Conservation (phyloP, 2,329 filamentous ascomycete species). For the Sarocladium kiliense region DNA sequence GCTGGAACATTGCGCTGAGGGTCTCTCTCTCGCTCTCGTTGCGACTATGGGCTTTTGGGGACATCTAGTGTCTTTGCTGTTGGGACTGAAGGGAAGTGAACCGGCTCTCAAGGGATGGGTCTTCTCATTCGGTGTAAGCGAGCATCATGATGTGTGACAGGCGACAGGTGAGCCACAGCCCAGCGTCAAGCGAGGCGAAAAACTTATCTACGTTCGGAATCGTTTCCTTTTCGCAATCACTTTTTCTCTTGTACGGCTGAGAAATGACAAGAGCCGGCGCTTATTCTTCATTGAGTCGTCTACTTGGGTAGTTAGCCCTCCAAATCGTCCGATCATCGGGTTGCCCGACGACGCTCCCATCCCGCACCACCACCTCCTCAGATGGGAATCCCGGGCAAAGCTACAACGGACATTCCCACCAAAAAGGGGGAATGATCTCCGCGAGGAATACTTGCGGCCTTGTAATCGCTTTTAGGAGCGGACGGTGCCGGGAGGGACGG, state of each 20-base stretch:
- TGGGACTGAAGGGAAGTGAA: neutral
- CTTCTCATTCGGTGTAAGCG: no score
- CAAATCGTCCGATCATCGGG: neutral
- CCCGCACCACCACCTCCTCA: no score
- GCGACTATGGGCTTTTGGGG: neutral
- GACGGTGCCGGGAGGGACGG: slow-evolving; percentile 6
- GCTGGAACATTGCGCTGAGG: neutral
- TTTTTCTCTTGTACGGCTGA: neutral
- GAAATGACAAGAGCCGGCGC: no score
- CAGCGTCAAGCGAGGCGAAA: neutral
- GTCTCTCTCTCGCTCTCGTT: neutral
- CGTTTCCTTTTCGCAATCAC: neutral
- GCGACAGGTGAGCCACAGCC: neutral
- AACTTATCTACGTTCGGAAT: neutral
- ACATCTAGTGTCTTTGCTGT: neutral
- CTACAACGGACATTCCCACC: neutral
- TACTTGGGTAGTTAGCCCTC: no score
- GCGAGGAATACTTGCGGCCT: neutral
- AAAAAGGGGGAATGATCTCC: slow-evolving; percentile 6
- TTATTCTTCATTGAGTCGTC: no score
- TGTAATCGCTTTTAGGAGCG: neutral
- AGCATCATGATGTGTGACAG: neutral
- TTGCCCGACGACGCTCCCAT: neutral
- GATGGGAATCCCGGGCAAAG: neutral
- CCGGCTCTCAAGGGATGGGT: no score